Evolutionary conservation across 352 stramenopile genomes (phyloP).

Genomic region (Globisporangium uncinulatum): DNA sequence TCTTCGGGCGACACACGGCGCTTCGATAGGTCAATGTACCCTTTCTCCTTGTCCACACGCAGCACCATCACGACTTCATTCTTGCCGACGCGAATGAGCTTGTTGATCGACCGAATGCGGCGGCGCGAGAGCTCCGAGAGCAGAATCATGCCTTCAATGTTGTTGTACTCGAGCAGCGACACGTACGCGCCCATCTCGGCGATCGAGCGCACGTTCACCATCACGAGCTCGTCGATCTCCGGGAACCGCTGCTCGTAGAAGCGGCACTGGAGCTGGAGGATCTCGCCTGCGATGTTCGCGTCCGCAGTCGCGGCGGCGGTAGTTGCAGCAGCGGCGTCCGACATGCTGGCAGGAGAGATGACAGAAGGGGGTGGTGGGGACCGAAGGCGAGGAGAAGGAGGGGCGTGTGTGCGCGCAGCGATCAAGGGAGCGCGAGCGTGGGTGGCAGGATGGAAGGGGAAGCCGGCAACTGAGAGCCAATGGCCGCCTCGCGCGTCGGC

Average conservation of each 20-base stretch:
- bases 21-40: constrained; percentile 99
- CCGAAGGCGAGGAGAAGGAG: neutral
- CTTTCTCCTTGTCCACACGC: constrained; percentile 99
- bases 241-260: constrained; percentile 94
- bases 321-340: neutral
- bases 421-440: neutral
- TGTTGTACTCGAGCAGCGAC: constrained; percentile 99
- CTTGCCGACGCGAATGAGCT: constrained; percentile 99
- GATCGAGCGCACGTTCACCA: constrained; percentile 95
- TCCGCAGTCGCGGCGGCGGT: constrained; percentile 30
- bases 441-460: neutral
- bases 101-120: constrained; percentile 99
- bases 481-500: neutral
- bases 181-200: constrained; percentile 99
- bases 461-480: constrained; percentile 1
- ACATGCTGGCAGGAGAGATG: neutral
- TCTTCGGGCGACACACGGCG: constrained; percentile 98
- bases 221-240: constrained; percentile 97
- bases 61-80: constrained; percentile 99
- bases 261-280: constrained; percentile 79
- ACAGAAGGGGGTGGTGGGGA: too few relatives aligned
- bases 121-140: constrained; percentile 97
- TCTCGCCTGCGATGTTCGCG: constrained; percentile 46
- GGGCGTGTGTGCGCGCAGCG: neutral
- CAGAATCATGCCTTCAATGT: constrained; percentile 99